Conservation (phyloP, 129 eudicot genomes). For the Mikania micrantha region DNA sequence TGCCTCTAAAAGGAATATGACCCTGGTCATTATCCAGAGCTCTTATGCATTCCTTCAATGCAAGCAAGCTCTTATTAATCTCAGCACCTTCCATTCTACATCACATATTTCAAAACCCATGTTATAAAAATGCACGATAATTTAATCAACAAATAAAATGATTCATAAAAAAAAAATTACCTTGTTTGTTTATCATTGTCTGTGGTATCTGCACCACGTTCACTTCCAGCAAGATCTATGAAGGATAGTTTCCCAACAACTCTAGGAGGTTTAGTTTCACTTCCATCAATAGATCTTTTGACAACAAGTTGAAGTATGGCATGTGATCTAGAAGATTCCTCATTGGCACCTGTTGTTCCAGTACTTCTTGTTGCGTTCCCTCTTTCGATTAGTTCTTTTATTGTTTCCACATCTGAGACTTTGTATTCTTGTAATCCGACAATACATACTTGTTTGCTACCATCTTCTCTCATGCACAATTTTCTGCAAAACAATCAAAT, state of each 20-base stretch:
- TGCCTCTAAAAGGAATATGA: constrained; percentile 96
- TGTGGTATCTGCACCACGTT: constrained; percentile 98
- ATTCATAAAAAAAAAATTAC: constrained; percentile 21
- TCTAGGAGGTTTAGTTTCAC: constrained; percentile 80
- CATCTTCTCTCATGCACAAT: constrained; percentile 97
- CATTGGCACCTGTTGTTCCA: constrained; percentile 98
- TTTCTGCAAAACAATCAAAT: constrained; percentile 44
- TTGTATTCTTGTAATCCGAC: constrained; percentile 91
- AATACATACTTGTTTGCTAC: constrained; percentile 93
- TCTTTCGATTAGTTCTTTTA: constrained; percentile 87
- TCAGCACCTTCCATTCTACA: constrained; percentile 99
- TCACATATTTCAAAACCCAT: constrained; percentile 5
- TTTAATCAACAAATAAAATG: not conserved
- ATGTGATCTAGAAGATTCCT: constrained; percentile 96
- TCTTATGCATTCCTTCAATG: constrained; percentile 92
- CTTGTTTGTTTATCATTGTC: constrained; percentile 97
- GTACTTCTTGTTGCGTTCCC: constrained; percentile 95
- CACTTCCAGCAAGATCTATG: constrained; percentile 99
- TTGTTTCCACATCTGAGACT: constrained; percentile 86
- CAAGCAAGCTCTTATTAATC: constrained; percentile 95
- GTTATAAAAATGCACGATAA: not conserved
- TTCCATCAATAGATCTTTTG: constrained; percentile 76
- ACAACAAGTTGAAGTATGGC: constrained; percentile 94
- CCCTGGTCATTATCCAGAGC: constrained; percentile 98
- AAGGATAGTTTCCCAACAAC: constrained; percentile 96